Base-by-base conservation (phyloP, 768 basidiomycete genomes). In the Trametes punicea region DNA sequence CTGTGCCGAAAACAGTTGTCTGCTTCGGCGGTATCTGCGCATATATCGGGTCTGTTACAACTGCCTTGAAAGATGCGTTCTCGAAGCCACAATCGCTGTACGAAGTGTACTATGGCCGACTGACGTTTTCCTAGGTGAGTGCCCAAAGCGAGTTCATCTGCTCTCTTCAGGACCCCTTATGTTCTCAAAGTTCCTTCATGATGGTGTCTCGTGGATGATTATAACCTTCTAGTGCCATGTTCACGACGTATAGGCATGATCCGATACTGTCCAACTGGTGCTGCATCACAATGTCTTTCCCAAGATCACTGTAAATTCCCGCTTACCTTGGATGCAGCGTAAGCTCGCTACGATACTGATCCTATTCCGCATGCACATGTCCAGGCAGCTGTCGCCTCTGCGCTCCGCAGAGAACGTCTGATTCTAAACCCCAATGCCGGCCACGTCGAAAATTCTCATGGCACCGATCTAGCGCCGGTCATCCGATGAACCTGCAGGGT, bases 341-440 rank as follows among this genome's bases (percentile, higher is more conserved):
- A 29, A 34, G 6, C 40, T 25, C 20, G 26, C 21, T 9, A 31
- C 50, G 11, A 39, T 21, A 2, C 52, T 54, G 52, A 54, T 54
- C n/a, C 26, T 44, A 46, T 13, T 16, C 44, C 44, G 30, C 52
- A 54, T 54, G 52, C 13, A 54, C 20, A 46, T 44, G 52, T 18
- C 23, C 45, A 38, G 31, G 52, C 44, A 8, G n/a, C 13, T 34
- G 33, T 34, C n/a, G n/a, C n/a, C n/a, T n/a, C n/a, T n/a, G n/a
- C n/a, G n/a, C n/a, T n/a, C n/a, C n/a, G n/a, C n/a, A n/a, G n/a
- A n/a, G n/a, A n/a, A n/a, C n/a, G n/a, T n/a, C n/a, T 38, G 38
- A 26, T 15, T 31, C 44, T 34, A 46, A 46, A 16, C 8, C 2
- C n/a, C 13, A 15, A n/a, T 18, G 11, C 16, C 26, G 18, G 11